phyloP scores from a whole-genome alignment of 345 rosid genomes.

The Ceriops decandra region DNA sequence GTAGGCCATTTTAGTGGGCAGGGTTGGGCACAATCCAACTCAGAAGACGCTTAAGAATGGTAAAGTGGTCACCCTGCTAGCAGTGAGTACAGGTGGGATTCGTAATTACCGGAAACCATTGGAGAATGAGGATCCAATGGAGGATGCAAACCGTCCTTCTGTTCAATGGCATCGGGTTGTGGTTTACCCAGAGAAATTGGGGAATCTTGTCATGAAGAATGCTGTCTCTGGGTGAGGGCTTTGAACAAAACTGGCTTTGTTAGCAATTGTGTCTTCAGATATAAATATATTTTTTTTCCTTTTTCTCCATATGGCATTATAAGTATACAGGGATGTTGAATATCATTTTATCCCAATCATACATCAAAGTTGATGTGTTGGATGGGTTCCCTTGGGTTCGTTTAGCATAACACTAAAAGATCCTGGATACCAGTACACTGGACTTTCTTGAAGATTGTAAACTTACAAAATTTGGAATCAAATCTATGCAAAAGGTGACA shows the following conservation, averaged over 20 bases:
- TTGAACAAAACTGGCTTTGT: background rate
- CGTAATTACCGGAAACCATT: conserved; percentile 69
- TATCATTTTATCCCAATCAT: too few species aligned
- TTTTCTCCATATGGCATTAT: too few species aligned
- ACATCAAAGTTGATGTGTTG: too few species aligned
- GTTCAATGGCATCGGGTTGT: conserved; percentile 96
- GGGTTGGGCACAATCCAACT: conserved; percentile 72
- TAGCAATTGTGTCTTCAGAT: too few species aligned
- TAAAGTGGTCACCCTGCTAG: conserved; percentile 47
- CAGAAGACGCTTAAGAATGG: conserved; percentile 80
- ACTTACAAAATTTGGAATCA: too few species aligned
- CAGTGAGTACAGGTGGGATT: conserved; percentile 84
- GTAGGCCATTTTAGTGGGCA: conserved; percentile 90
- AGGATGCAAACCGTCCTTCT: conserved; percentile 55
- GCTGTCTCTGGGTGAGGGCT: conserved; percentile 77
- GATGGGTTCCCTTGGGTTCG: too few species aligned
- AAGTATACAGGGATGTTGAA: too few species aligned
- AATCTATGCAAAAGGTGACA: too few species aligned
- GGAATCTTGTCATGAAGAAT: conserved; percentile 50
- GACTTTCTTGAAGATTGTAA: too few species aligned
- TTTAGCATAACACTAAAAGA: too few species aligned
- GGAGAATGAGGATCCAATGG: conserved; percentile 67
- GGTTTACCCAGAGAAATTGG: conserved; percentile 60
- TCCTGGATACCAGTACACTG: too few species aligned
- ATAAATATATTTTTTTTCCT: too few species aligned